A percentile compares a stretch with the other conserved stretches of the same genome.
Evolutionary conservation across 345 rosid species (phyloP).

Genomic region (Jatropha curcas): DNA sequence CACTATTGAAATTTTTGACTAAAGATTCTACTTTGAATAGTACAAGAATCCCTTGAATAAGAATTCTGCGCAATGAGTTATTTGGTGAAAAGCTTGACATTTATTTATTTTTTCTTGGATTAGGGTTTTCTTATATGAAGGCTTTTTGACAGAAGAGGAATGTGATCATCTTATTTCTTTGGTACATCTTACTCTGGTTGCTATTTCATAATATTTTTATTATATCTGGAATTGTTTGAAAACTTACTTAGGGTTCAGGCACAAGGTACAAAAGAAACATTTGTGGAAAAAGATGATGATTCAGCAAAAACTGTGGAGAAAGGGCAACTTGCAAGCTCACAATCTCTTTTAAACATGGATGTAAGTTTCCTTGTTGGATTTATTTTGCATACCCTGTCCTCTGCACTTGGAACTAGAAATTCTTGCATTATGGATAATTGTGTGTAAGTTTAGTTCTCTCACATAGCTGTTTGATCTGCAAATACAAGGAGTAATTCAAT

Average conservation of each 20-base stretch:
- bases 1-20: conserved; percentile 10
- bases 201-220: background rate
- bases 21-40: background rate
- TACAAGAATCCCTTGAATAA: background rate
- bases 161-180: conserved; percentile 69
- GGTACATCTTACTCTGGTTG: conserved; percentile 39
- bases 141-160: conserved; percentile 70
- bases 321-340: conserved; percentile 38
- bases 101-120: conserved; percentile 27
- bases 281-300: conserved; percentile 23
- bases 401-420: background rate
- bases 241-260: conserved; percentile 33
- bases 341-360: conserved; percentile 29
- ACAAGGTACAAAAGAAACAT: conserved; percentile 27
- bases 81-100: conserved; percentile 26
- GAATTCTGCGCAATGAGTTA: conserved; percentile 5
- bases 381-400: background rate
- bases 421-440: background rate
- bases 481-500: background rate
- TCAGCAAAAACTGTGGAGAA: conserved; percentile 27
- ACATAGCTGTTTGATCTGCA: background rate
- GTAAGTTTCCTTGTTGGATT: conserved; percentile 37
- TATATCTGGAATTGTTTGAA: conserved; percentile 3
- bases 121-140: conserved; percentile 74
- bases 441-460: background rate